Conservation (phyloP, 352 stramenopile species). For the Phytophthora ohioensis region DNA sequence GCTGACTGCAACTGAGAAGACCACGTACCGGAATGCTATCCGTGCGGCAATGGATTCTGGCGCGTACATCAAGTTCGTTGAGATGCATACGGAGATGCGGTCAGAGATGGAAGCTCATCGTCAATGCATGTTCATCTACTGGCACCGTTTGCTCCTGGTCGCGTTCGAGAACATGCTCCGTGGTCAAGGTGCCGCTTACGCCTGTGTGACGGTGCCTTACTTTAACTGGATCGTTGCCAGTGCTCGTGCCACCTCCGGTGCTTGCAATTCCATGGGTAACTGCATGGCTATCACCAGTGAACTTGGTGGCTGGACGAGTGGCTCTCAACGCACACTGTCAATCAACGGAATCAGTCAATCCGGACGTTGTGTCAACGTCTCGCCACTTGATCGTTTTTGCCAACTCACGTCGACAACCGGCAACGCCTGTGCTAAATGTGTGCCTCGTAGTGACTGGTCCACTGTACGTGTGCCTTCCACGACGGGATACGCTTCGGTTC, state of each 20-base stretch:
- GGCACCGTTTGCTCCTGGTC: conserved; percentile 73
- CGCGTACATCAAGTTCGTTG: conserved; percentile 68
- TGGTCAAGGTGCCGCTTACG: conserved; percentile 52
- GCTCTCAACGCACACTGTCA: conserved; percentile 32
- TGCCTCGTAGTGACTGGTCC: conserved; percentile 59
- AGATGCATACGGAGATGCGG: conserved; percentile 73
- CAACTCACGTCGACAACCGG: conserved; percentile 34
- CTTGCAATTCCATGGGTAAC: conserved; percentile 56
- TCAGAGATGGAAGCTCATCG: conserved; percentile 62
- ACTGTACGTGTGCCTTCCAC: conserved; percentile 40
- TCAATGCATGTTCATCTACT: conserved; percentile 88
- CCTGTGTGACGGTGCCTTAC: conserved; percentile 84
- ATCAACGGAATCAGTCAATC: conserved; percentile 62
- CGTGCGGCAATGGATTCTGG: conserved; percentile 62
- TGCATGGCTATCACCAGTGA: conserved; percentile 58
- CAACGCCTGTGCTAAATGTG: conserved; percentile 48
- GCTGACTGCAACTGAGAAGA: conserved; percentile 52
- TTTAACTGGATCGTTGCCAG: conserved; percentile 79
- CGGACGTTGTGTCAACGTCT: conserved; percentile 49
- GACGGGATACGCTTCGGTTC: conserved; percentile 56
- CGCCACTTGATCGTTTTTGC: conserved; percentile 69
- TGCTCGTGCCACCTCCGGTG: conserved; percentile 42
- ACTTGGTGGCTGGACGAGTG: conserved; percentile 48
- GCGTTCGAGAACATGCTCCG: conserved; percentile 90
- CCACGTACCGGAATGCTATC: conserved; percentile 58